Evolutionary conservation across 345 rosid species (phyloP), one percentile per base, ranked within the genome.

Genomic region (Salix caprea): DNA sequence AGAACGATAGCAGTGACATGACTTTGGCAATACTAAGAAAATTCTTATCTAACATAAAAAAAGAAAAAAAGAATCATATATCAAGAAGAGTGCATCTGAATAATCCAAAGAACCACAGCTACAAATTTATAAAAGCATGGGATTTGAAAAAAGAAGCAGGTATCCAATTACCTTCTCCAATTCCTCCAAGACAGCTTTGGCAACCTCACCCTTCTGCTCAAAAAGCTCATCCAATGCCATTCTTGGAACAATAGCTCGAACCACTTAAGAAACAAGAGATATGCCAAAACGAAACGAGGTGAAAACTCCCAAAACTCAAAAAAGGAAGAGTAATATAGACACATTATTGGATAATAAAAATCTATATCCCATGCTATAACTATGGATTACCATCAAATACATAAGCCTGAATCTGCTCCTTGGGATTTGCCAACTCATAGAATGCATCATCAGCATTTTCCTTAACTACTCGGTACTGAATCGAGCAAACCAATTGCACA

Each of bases 171-270:
- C 98, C 98, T 96, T 96, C 80, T 88, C 98, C 46, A 96, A 98
- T 73, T 96, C 99, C 77, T 94, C 94, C 78, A 90, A 84, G 78
- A 96, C 98, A 88, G 97, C 81, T 86, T 85, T 90, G 56, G 99
- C 99, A 44, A 96, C 97, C 83, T 96, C 99, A 14, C 97, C 95
- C 86, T 96, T 96, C 79, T 96, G 99, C 73, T 96, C 98, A 81
- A 94, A 96, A 54, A 96, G 93, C 74, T 91, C 97, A 74, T 94
- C 98, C 76, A 96, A 78, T 8, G 86, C 81, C 91, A 96, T 91
- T 85, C 94, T 84, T 3, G 98, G 99, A 68, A 94, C 98, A 70
- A 89, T 70, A 87, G 98, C 99, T 75, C 99, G 92, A 72, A 94
- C 99, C 85, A 94, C 99, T 96, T 69, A 19, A 64, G 30, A 56